Base-by-base conservation (phyloP, 352 stramenopile genomes). In the Globisporangium nagaii region DNA sequence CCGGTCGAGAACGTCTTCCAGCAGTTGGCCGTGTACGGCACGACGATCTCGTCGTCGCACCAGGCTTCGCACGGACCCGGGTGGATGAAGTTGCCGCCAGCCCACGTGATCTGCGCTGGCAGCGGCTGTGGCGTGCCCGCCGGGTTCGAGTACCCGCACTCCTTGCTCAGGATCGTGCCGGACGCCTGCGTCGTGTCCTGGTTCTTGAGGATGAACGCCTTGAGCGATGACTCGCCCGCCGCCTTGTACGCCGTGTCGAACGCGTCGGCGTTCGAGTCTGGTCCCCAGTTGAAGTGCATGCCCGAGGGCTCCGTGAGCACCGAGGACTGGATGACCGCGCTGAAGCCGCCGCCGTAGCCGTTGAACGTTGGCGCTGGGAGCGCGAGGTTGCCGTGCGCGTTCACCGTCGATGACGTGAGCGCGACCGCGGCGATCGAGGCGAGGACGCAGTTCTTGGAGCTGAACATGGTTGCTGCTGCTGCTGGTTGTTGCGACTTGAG, bases 1-100 rank as follows among this genome's bases (percentile, higher is more conserved):
- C 40, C 40, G 40, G 22, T 46, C 40, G 22, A 31, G 40, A 31
- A 46, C 40, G 40, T 46, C 11, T 31, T 30, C 40, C 40, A 46
- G 40, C 40, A 46, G 40, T 46, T 46, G 19, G 40, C 40, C 4
- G 40, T 46, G 40, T 46, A 46, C 8, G 45, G 28, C 17, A 52
- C 45, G 9, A 52, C 31, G 45, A 37, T 52, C 45, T 39, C 45
- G 25, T 52, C 45, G 45, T 52, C 45, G 28, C 45, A 52, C 45
- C 45, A 52, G 28, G 45, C 45, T 46, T 46, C 40, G 7, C 40
- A 46, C 7, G 40, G 40, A 27, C 40, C 40, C 15, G 40, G 40
- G 24, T 24, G 45, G 45, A 52, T 52, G 25, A 52, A 46, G 40
- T 30, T 46, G 40, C 20, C 25, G 22, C 40, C 40, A 17, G 35